phyloP scores from a whole-genome alignment of 768 basidiomycete species.

The Kwoniella mangroviensis region DNA sequence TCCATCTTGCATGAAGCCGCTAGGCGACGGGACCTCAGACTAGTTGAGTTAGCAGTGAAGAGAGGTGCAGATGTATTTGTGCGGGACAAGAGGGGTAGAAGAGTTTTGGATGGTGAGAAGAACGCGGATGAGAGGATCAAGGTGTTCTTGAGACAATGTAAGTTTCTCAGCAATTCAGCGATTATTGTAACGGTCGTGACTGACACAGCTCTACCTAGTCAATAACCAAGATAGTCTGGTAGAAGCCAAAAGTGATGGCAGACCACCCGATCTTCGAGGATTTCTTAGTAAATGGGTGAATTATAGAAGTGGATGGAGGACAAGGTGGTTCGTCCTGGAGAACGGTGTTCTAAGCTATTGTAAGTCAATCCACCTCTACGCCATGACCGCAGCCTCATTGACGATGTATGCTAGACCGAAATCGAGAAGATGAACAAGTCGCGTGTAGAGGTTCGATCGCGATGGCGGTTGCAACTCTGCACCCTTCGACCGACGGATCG shows the following conservation, averaged over 20 bases:
- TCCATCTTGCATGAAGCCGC: conserved; percentile 88
- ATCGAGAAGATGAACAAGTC: conserved; percentile 85
- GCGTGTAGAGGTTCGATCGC: conserved; percentile 85
- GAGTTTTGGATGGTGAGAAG: conserved; percentile 68
- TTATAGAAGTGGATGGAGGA: conserved; percentile 84
- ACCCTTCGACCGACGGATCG: conserved; percentile 64
- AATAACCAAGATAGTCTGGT: conserved; percentile 80
- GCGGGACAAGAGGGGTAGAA: conserved; percentile 73
- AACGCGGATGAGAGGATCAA: conserved; percentile 76
- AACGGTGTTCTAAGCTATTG: conserved; percentile 72
- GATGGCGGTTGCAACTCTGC: conserved; percentile 71
- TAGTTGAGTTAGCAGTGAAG: conserved; percentile 81
- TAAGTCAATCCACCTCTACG: conserved; percentile 12
- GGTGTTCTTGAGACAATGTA: conserved; percentile 82
- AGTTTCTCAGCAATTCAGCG: conserved; percentile 47
- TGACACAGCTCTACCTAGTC: conserved; percentile 60
- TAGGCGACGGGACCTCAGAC: conserved; percentile 70
- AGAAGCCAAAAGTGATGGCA: conserved; percentile 44
- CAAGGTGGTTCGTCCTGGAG: conserved; percentile 89
- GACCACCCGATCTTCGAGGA: conserved; percentile 45
- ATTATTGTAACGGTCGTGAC: neutral
- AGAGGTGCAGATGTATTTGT: conserved; percentile 89
- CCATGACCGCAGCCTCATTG: neutral
- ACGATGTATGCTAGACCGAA: conserved; percentile 68
- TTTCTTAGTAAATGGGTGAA: conserved; percentile 83